These are phyloP conservation scores for Graphilbum sp. DNA, from an alignment of 2,329 filamentous ascomycete species.

Conservation along the genomic window DNA sequence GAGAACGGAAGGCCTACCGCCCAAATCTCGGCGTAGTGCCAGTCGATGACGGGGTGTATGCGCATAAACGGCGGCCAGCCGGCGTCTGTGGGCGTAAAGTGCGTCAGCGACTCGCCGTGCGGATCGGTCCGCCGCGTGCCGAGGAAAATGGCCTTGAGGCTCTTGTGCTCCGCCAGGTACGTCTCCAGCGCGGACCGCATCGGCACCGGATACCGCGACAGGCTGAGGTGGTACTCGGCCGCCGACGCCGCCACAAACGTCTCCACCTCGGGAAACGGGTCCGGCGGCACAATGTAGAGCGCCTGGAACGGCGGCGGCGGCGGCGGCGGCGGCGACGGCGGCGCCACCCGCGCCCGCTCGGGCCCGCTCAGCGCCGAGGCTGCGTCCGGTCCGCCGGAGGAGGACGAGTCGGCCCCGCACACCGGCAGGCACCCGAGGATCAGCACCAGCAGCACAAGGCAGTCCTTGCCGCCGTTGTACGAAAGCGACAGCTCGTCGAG, in stretches of 20 bases:
- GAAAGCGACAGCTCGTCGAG: slow-evolving; percentile 70
- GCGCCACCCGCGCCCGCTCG: too few relatives aligned
- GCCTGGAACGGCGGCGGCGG: slow-evolving; percentile 44
- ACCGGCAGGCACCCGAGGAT: slow-evolving; percentile 51
- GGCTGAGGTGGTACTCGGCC: slow-evolving; percentile 53
- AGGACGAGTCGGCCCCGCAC: too few relatives aligned
- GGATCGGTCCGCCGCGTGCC: slow-evolving; percentile 86
- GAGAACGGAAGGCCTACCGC: slow-evolving; percentile 40
- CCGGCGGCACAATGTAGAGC: slow-evolving; percentile 73
- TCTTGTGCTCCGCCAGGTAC: slow-evolving; percentile 50
- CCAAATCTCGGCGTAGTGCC: slow-evolving; percentile 95
- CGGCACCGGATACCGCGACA: slow-evolving; percentile 57
- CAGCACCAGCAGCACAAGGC: slow-evolving; percentile 76
- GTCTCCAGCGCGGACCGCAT: slow-evolving; percentile 70
- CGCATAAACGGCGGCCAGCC: slow-evolving; percentile 90
- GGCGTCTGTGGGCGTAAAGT: slow-evolving; percentile 75
- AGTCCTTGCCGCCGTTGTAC: slow-evolving; percentile 97
- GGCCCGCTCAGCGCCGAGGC: too few relatives aligned
- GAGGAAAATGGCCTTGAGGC: slow-evolving; percentile 66
- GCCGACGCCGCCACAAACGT: slow-evolving; percentile 59
- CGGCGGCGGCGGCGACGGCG: slow-evolving; percentile 6
- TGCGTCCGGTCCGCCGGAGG: too few relatives aligned
- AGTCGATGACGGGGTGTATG: slow-evolving; percentile 90
- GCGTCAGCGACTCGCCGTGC: slow-evolving; percentile 60
- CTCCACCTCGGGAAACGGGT: slow-evolving; percentile 78